Conservation (phyloP, 139 green algal species). For the Cymbomonas tetramitiformis region DNA sequence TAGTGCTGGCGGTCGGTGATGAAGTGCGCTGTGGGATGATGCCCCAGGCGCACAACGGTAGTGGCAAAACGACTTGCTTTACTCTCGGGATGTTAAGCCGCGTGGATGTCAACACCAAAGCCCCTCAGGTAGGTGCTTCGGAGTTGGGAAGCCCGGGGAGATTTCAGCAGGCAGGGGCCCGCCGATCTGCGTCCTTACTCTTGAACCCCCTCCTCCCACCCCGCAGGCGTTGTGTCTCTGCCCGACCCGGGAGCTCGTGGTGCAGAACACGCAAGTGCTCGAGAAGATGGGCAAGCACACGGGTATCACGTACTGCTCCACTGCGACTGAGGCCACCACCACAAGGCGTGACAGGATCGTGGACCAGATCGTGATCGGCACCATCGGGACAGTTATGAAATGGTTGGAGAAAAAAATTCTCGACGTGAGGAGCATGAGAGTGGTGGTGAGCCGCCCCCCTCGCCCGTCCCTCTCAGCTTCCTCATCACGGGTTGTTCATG, state of each 20-base stretch:
- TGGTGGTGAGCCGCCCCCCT: no score
- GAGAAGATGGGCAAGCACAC: constrained; percentile 76
- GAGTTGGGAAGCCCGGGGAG: no score
- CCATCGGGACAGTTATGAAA: constrained; percentile 79
- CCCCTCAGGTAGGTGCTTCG: no score
- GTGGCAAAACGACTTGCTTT: constrained; percentile 97
- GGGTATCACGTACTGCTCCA: constrained; percentile 38
- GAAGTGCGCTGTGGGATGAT: no score
- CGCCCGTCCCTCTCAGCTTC: no score
- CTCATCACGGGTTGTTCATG: no score
- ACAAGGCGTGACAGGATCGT: constrained; percentile 11
- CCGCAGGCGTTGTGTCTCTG: constrained; percentile 95
- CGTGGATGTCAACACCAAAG: constrained; percentile 51
- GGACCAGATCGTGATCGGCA: constrained; percentile 80
- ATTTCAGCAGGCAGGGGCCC: no score
- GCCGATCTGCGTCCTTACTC: no score
- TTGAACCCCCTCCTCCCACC: no score
- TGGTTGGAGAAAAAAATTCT: constrained; percentile 58
- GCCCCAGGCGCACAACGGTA: constrained; percentile 94
- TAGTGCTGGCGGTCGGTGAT: no score
- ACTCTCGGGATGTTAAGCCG: constrained; percentile 85
- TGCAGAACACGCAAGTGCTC: constrained; percentile 73
- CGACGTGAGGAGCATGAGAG: constrained; percentile 42
- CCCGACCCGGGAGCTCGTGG: constrained; percentile 87
- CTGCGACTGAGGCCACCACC: constrained; percentile 14